Base-by-base conservation (phyloP, 2,329 filamentous ascomycete genomes). In the Cladophialophora carrionii region DNA sequence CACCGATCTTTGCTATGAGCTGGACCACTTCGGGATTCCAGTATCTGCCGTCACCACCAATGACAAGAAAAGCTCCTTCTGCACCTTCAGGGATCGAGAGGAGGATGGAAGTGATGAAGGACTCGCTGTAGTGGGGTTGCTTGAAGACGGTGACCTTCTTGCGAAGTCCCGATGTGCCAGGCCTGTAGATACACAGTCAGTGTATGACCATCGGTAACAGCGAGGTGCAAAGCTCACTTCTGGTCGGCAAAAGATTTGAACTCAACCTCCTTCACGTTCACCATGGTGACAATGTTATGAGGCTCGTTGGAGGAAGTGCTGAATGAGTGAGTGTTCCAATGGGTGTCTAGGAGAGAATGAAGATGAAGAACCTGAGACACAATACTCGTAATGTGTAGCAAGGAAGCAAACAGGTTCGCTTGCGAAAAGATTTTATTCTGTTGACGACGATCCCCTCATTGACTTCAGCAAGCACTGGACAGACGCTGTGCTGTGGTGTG, bases 121-220 rank as follows among this genome's bases (percentile, higher is more conserved):
- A 88, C 82, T 99, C 95, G 80, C 91, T 93, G 85, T 99, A 99
- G 82, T 99, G 87, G 66, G 88, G 84, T 80, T 97, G 85, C 80
- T 99, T 92, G 85, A 99, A 99, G 77, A 96, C 91, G 76, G 91
- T 92, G 82, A 98, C 95, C 87, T 96, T 98, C 83, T 99, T 99
- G 71, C 95, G 92, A 79, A 99, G 92, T 79, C 95, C 95, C 72
- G 95, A 99, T 73, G 94, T 98, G 75, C 63, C 68, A 54, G 67
- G 70, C 70, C 65, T 68, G 58, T 57, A 32, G 73, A 71, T 72
- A 63, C 57, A 64, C 68, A 65, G 57, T 65, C 20, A 48, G 57
- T 56, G 31, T 62, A 20, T 68, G 56, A 29, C 59, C 46, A 55
- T 10, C 34, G 51, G 31, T 12, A 14, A 34, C 41, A 31, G 24